Base-by-base conservation (phyloP, 2,329 filamentous ascomycete genomes). In the Chlorencoelia australis region DNA sequence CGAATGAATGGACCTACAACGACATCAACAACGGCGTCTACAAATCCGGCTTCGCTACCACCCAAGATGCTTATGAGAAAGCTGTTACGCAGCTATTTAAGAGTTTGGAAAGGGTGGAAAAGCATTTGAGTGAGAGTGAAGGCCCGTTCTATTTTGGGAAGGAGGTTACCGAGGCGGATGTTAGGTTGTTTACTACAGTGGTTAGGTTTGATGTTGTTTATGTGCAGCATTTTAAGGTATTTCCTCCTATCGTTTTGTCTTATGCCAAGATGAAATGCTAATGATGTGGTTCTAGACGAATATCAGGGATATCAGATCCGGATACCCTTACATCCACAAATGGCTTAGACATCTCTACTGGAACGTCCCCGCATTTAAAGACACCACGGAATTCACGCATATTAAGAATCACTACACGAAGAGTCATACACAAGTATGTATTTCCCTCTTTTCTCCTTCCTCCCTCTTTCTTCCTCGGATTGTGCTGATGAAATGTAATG, bases 331-430 rank as follows among this genome's bases (percentile, higher is more conserved):
- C 34, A 61, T 84, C 30, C 78, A 85, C 55, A 66, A 65, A 35
- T 84, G 79, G 79, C 37, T 83, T 42, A 61, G 76, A 33, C 64
- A 72, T 45, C 51, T 82, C 45, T 85, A 83, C 51, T 83, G 79
- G 79, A 74, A 79, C 46, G 56, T 71, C 8, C 67, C 71, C 0
- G 78, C 78, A 1, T 84, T 84, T 54, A 62, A 63, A 29, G 53
- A 56, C 11, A 57, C 54, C 9, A 57, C 55, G 1, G 42, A 58
- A 35, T 56, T 50, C 29, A 49, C 45, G 18, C 52, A 58, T 46
- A 57, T 88, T 15, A 74, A 95, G 59, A 94, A 94, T 58, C 75
- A 93, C 59, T 91, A 98, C 63, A 96, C 96, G 66, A 95, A 94
- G 73, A 81, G 67, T 59, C 75, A 79, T 57, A 48, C 47, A 4